Conservation (phyloP, 2,329 filamentous ascomycete species). For the Chaetomium sp. region DNA sequence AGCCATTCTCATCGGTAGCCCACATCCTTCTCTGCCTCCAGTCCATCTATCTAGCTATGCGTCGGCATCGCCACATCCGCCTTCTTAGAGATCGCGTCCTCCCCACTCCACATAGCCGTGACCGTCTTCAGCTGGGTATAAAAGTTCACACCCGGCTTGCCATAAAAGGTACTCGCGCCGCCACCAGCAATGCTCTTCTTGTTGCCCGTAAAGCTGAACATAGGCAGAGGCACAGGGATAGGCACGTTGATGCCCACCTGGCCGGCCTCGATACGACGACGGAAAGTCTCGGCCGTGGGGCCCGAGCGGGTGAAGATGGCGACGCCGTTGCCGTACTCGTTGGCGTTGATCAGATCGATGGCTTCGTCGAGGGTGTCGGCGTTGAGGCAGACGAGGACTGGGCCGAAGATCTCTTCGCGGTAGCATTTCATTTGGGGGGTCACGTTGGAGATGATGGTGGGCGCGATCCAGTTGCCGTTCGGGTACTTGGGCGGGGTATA, state of each 20-base stretch:
- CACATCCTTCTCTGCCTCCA: neutral
- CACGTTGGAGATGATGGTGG: conserved; percentile 77
- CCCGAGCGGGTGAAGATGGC: conserved; percentile 79
- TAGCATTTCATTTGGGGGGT: conserved; percentile 79
- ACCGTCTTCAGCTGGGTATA: conserved; percentile 98
- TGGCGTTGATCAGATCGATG: conserved; percentile 73
- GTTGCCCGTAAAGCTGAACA: conserved; percentile 68
- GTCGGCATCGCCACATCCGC: conserved; percentile 84
- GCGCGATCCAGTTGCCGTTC: conserved; percentile 78
- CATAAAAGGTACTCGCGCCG: conserved; percentile 91
- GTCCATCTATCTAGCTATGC: conserved; percentile 27
- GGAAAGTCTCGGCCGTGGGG: conserved; percentile 70
- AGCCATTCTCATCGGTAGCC: too few species aligned
- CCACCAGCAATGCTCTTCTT: conserved; percentile 91
- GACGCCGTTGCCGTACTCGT: conserved; percentile 81
- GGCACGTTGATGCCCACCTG: conserved; percentile 84
- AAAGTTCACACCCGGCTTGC: conserved; percentile 84
- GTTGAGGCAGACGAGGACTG: conserved; percentile 75
- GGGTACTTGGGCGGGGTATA: conserved; percentile 72
- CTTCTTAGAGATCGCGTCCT: conserved; percentile 79
- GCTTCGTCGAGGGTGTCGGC: conserved; percentile 73
- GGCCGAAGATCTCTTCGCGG: conserved; percentile 78
- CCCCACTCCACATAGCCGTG: conserved; percentile 79
- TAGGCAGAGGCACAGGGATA: conserved; percentile 64
- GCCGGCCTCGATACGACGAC: conserved; percentile 73